These are phyloP conservation scores for Phytophthora fragariae DNA, from an alignment of 352 stramenopile species.

Conservation along the genomic window DNA sequence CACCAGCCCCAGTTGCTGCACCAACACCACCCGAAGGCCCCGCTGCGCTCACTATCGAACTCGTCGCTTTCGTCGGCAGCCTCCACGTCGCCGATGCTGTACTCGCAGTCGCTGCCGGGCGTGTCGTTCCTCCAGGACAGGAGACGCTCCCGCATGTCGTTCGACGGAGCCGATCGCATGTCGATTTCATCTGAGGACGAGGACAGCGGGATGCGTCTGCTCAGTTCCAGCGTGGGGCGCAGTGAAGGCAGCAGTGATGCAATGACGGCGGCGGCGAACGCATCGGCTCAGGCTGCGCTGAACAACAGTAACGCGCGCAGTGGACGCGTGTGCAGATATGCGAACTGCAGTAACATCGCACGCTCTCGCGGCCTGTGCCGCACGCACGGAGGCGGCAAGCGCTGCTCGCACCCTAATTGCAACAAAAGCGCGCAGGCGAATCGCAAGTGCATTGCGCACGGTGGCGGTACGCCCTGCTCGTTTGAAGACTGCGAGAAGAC, in stretches of 20 bases:
- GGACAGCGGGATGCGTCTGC: constrained; percentile 70
- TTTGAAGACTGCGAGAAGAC: constrained; percentile 90
- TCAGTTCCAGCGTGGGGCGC: constrained; percentile 76
- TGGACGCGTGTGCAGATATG: constrained; percentile 80
- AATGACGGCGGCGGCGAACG: constrained; percentile 40
- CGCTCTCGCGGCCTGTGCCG: constrained; percentile 79
- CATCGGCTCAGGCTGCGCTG: constrained; percentile 32
- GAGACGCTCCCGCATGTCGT: constrained; percentile 63
- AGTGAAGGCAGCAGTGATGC: constrained; percentile 46
- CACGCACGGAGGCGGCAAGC: constrained; percentile 81
- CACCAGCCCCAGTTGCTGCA: constrained; percentile 37
- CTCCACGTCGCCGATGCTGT: constrained; percentile 46
- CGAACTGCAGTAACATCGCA: constrained; percentile 89
- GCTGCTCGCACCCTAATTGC: constrained; percentile 83
- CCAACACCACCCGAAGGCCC: constrained; percentile 36
- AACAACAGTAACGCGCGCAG: constrained; percentile 48
- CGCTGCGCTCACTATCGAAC: constrained; percentile 41
- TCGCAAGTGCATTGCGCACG: constrained; percentile 89
- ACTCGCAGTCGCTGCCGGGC: constrained; percentile 76
- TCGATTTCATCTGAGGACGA: constrained; percentile 78
- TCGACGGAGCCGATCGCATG: constrained; percentile 66
- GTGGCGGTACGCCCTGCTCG: constrained; percentile 84
- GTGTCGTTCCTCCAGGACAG: constrained; percentile 71
- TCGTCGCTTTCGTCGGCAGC: constrained; percentile 53
- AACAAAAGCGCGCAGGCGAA: constrained; percentile 91